phyloP scores from a whole-genome alignment of 2,329 filamentous ascomycete species.

The Colletotrichum destructivum region DNA sequence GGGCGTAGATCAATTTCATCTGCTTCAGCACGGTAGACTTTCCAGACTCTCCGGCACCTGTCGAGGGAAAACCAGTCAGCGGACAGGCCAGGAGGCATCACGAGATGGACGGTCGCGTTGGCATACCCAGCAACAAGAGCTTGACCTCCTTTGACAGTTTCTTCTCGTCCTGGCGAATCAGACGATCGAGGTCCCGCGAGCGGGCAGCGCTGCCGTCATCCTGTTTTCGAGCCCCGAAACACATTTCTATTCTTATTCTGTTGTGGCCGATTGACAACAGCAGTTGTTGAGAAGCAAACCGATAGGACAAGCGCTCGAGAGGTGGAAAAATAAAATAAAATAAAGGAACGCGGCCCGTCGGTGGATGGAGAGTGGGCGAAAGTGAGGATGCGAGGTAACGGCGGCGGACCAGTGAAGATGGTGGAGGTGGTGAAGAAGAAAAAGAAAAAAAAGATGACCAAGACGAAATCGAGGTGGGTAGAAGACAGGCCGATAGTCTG shows the following conservation, averaged over 20 bases:
- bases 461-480: constrained; percentile 16
- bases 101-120: constrained; percentile 4
- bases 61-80: constrained; percentile 30
- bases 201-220: constrained; percentile 66
- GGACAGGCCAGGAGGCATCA: constrained; percentile 1
- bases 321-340: background rate
- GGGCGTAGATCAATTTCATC: constrained; percentile 97
- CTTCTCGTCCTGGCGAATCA: constrained; percentile 90
- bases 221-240: constrained; percentile 72
- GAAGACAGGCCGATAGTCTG: constrained; percentile 6
- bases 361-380: constrained; percentile 1
- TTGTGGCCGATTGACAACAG: constrained; percentile 12
- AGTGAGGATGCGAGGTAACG: background rate
- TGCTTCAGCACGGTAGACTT: constrained; percentile 99
- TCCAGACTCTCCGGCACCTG: constrained; percentile 91
- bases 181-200: constrained; percentile 86
- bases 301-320: background rate
- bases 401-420: constrained; percentile 8
- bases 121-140: constrained; percentile 89
- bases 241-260: constrained; percentile 64
- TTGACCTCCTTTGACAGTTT: constrained; percentile 90
- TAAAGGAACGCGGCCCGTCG: constrained; percentile 12
- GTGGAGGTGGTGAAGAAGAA: background rate
- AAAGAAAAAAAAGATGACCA: background rate
- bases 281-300: background rate